Percentiles rank a stretch among this genome's conserved stretches.
phyloP scores from a whole-genome alignment of 371 early-diverging fungal species.

The Mucor saturninus region DNA sequence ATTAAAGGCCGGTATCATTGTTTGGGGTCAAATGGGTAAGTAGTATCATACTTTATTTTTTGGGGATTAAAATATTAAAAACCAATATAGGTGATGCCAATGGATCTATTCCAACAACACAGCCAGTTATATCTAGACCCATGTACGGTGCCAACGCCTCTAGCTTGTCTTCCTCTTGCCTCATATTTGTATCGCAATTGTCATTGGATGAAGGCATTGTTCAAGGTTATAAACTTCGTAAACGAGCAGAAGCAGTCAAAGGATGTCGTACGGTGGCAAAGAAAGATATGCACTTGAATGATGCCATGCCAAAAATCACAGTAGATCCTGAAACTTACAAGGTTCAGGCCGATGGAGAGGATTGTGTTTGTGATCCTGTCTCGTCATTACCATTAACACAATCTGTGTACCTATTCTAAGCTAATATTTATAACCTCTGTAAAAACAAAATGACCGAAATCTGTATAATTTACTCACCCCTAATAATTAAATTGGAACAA shows the following conservation, averaged over 20 bases:
- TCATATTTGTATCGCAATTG: slow-evolving; percentile 83
- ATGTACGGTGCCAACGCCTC: slow-evolving; percentile 82
- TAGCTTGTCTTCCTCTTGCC: slow-evolving; percentile 57
- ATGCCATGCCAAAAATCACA: slow-evolving; percentile 70
- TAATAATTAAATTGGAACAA: background rate
- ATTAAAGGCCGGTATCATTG: slow-evolving; percentile 87
- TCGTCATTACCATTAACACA: slow-evolving; percentile 76
- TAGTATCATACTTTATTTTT: background rate
- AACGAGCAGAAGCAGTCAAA: slow-evolving; percentile 74
- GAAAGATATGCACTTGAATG: slow-evolving; percentile 85
- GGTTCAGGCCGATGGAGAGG: slow-evolving; percentile 81
- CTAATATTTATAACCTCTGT: background rate
- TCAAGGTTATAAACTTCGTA: slow-evolving; percentile 66
- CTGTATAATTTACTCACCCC: background rate
- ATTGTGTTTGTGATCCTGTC: slow-evolving; percentile 74
- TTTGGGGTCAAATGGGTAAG: slow-evolving; percentile 76
- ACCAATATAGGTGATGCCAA: slow-evolving; percentile 74
- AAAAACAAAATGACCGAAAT: background rate
- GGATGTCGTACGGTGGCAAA: slow-evolving; percentile 80
- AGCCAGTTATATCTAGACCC: slow-evolving; percentile 83
- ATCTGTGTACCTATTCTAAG: slow-evolving; percentile 76
- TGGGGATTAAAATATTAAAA: background rate
- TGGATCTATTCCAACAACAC: slow-evolving; percentile 82
- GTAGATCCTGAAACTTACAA: slow-evolving; percentile 93
- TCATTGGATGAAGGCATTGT: slow-evolving; percentile 64